phyloP scores from a whole-genome alignment of 176 grass and related monocot species.

The Chrysopogon serrulatus region DNA sequence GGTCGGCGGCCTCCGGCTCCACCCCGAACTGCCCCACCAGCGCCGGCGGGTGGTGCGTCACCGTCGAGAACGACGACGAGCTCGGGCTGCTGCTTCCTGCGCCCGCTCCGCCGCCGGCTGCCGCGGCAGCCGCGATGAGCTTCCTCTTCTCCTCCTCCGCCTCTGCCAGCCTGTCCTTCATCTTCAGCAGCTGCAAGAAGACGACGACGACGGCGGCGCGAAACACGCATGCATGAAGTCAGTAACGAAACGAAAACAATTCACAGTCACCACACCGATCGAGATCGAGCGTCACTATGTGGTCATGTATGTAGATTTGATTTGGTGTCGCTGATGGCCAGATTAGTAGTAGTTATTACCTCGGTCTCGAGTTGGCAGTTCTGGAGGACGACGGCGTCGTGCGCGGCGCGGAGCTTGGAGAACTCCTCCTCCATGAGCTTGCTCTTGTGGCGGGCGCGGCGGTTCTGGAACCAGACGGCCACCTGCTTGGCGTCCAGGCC shows the following conservation, averaged over 20 bases:
- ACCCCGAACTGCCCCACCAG: slow-evolving; percentile 45
- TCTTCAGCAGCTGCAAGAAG: slow-evolving; percentile 51
- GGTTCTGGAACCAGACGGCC: slow-evolving; percentile 99
- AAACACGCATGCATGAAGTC: neutral
- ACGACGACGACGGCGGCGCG: neutral
- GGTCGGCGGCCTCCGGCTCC: slow-evolving; percentile 49
- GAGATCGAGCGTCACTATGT: neutral
- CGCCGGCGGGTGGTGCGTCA: slow-evolving; percentile 55
- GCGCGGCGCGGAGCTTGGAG: slow-evolving; percentile 69
- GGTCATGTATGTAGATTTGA: neutral
- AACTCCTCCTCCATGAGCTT: slow-evolving; percentile 97
- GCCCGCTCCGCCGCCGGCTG: neutral
- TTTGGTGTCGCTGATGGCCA: neutral
- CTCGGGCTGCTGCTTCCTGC: slow-evolving; percentile 56
- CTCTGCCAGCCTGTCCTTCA: slow-evolving; percentile 61
- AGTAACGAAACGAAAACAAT: neutral
- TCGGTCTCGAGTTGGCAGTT: slow-evolving; percentile 93
- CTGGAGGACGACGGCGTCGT: slow-evolving; percentile 68
- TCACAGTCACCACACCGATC: neutral
- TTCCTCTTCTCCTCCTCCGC: slow-evolving; percentile 63
- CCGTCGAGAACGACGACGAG: slow-evolving; percentile 84
- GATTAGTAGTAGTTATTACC: slow-evolving; percentile 6
- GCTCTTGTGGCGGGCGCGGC: slow-evolving; percentile 92
- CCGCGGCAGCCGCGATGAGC: slow-evolving; percentile 13
- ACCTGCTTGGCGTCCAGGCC: slow-evolving; percentile 93